Base-by-base conservation (phyloP, 2,329 filamentous ascomycete genomes). In the Beauveria scarabaeidicola region DNA sequence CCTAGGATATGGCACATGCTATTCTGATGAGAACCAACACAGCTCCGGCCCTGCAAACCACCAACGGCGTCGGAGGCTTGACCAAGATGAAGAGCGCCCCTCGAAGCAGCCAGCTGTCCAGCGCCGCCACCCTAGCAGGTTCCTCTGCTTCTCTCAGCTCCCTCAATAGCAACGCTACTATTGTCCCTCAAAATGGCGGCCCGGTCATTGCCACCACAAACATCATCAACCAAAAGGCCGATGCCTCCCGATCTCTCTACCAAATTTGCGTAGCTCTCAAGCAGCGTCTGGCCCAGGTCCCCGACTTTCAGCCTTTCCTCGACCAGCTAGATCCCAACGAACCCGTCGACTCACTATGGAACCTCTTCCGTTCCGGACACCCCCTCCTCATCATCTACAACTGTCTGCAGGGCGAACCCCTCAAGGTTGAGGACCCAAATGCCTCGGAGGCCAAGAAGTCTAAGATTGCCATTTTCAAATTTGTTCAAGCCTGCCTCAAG, bases 141-240 rank as follows among this genome's bases (percentile, higher is more conserved):
- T 81, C 79, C 17, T 78, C 77, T 40, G 76, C 79, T 50, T 84
- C 81, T 15, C 70, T 84, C 48, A 74, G 72, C 63, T 79, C 81
- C 2, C 71, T 83, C 52, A 69, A 74, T 48, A 80, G 72, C 65
- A 69, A 74, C 13, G 67, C 75, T 29, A 80, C 79, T 36, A 66
- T 75, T 29, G 69, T 73, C 38, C 62, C 74, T 56, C 76, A 79
- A 51, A 83, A 74, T 61, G 73, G 79, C 61, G 85, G 85, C 50
- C 83, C 83, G 62, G 83, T 92, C 63, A 77, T 90, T 68, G 89
- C 91, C 62, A 91, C 89, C 61, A 83, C 89, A 72, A 97, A 96
- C 74, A 96, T 99, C 72, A 96, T 99, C 80, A 99, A 99, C 76
- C 90, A 93, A 74, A 89, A 90, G 72, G 94, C 92, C 71, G 92